Conservation (phyloP, 169 alveolate genomes). For the Cyclospora cayetanensis region DNA sequence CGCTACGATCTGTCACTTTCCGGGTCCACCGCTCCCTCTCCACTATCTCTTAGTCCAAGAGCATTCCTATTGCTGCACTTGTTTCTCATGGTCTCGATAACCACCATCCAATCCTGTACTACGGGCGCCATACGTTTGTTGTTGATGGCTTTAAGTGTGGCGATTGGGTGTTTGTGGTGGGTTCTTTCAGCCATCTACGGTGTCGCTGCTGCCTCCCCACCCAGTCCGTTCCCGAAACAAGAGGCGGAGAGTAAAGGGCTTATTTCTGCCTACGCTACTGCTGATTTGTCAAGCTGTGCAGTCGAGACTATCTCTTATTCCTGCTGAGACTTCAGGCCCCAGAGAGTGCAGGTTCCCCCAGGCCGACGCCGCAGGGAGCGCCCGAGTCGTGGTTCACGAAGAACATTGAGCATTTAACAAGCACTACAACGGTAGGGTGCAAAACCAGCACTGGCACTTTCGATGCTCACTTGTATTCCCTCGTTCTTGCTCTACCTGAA, state of each 20-base stretch:
- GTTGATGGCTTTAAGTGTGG: neutral
- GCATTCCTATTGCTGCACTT: neutral
- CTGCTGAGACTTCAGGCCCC: neutral
- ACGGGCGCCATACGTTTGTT: neutral
- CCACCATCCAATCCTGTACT: too few species aligned
- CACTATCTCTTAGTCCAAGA: neutral
- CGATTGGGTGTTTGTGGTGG: neutral
- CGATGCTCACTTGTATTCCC: too few species aligned
- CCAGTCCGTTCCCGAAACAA: neutral
- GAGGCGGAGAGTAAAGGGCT: neutral
- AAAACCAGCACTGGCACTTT: too few species aligned
- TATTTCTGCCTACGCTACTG: neutral
- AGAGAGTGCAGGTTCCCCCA: too few species aligned
- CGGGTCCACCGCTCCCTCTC: neutral
- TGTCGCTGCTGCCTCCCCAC: constrained; percentile 63
- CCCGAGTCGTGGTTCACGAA: too few species aligned
- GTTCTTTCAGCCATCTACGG: constrained; percentile 22
- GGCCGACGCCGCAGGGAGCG: too few species aligned
- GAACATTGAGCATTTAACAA: too few species aligned
- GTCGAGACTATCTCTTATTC: neutral
- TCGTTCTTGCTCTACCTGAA: too few species aligned
- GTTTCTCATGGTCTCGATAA: too few species aligned
- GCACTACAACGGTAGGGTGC: too few species aligned
- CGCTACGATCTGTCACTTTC: neutral
- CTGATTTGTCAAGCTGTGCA: neutral